phyloP scores from a whole-genome alignment of 2,329 filamentous ascomycete species.

The Tolypocladium ophioglossoides region DNA sequence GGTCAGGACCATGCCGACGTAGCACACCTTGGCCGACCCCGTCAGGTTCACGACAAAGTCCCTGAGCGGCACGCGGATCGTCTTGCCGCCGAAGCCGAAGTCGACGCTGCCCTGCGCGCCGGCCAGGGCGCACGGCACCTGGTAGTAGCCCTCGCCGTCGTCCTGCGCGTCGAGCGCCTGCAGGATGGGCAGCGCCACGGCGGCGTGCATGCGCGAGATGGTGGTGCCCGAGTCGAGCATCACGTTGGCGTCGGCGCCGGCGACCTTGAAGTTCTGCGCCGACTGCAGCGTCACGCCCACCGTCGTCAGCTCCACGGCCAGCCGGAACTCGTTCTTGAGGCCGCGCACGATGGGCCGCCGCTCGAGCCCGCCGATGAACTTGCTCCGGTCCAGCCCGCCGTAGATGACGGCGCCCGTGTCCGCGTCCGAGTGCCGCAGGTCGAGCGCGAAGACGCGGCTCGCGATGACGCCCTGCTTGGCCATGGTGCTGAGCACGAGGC shows the following conservation, averaged over 20 bases:
- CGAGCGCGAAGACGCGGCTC: conserved; percentile 39
- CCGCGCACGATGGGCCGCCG: conserved; percentile 31
- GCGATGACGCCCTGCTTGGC: conserved; percentile 34
- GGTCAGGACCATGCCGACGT: conserved; percentile 29
- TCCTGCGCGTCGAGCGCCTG: conserved; percentile 28
- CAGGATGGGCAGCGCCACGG: conserved; percentile 31
- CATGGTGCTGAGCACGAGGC: conserved; percentile 41
- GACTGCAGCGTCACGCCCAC: conserved; percentile 20
- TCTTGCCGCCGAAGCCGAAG: conserved; percentile 34
- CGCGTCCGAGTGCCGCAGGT: conserved; percentile 33
- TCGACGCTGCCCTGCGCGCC: conserved; percentile 29
- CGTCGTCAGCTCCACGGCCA: conserved; percentile 21
- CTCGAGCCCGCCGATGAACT: conserved; percentile 35
- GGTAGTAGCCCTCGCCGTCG: conserved; percentile 31
- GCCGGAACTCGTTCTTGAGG: conserved; percentile 21
- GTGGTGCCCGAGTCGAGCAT: conserved; percentile 45
- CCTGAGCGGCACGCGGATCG: conserved; percentile 29
- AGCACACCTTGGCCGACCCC: conserved; percentile 24
- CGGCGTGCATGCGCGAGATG: conserved; percentile 32
- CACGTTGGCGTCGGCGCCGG: conserved; percentile 24
- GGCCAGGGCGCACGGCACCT: conserved; percentile 30
- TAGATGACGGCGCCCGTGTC: conserved; percentile 39
- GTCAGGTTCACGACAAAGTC: conserved; percentile 38
- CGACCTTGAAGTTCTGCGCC: conserved; percentile 14
- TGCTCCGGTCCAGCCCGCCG: conserved; percentile 41